Evolutionary conservation across 1,284 basidiomycete species (phyloP).

Genomic region (Wallemia mellicola): DNA sequence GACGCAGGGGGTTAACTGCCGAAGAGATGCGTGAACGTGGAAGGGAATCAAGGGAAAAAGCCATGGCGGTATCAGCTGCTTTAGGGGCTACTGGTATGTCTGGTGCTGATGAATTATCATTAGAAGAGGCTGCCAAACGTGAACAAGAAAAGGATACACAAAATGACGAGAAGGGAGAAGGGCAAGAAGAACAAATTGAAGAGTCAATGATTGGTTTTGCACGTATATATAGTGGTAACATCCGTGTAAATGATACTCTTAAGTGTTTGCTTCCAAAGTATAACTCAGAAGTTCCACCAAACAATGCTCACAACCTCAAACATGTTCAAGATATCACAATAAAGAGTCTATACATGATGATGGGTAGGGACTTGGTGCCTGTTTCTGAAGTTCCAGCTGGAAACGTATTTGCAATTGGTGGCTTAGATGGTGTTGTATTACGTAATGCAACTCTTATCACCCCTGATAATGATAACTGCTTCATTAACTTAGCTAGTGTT

Average conservation of each 20-base stretch:
- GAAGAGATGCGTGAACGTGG: constrained; percentile 58
- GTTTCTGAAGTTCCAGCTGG: constrained; percentile 70
- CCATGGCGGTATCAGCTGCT: constrained; percentile 14
- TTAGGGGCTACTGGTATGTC: constrained; percentile 10
- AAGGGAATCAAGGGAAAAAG: constrained; percentile 28
- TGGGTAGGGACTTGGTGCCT: constrained; percentile 72
- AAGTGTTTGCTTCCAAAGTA: constrained; percentile 72
- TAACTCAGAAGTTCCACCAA: constrained; percentile 30
- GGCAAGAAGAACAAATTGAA: constrained; percentile 7
- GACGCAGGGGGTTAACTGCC: constrained; percentile 41
- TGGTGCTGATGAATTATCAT: constrained; percentile 4
- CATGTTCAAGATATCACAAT: constrained; percentile 33
- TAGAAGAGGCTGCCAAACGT: constrained; percentile 8
- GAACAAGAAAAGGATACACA: constrained; percentile 9
- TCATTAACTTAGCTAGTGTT: constrained; percentile 60
- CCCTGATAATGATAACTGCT: constrained; percentile 22
- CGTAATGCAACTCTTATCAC: constrained; percentile 72
- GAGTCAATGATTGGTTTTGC: constrained; percentile 72
- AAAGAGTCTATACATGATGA: constrained; percentile 75
- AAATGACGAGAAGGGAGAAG: constrained; percentile 8
- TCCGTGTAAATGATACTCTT: constrained; percentile 34
- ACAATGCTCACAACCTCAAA: constrained; percentile 37
- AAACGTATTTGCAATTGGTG: constrained; percentile 78
- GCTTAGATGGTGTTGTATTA: constrained; percentile 66
- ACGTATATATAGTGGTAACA: constrained; percentile 64